Base-by-base conservation (phyloP, 768 basidiomycete species). In the Austroboletus eburneus region DNA sequence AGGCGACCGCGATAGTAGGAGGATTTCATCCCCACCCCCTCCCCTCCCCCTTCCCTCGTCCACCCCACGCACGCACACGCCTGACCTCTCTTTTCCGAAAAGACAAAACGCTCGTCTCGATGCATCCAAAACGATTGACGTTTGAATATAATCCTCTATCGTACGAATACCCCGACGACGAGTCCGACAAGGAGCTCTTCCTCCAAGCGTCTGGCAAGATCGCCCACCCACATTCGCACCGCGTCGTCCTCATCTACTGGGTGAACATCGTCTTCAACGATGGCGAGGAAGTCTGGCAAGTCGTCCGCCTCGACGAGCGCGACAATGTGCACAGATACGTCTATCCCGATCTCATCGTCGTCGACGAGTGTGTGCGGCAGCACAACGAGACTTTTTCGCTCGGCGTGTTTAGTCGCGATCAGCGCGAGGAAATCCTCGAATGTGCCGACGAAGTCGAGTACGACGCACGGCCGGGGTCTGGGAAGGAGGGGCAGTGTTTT, bases 271-370 rank as follows among this genome's bases (percentile, higher is more conserved):
- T 46, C 35, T 62, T 62, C 32, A 10, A 6, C 34, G 57, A 59
- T 18, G 57, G 60, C 13, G 52, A 52, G 14, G 51, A 62, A 27
- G 55, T 62, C 3, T 65, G 62, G 57, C 63, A 62, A 5, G 61
- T 57, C 49, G 51, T 59, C 13, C 61, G 61, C 14, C 57, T 65
- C 30, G 47, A 52, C 21, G 36, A 37, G 4, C 57, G 39, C 5
- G 53, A 50, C 36, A 22, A 39, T 21, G 14, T 42, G 18, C 33
- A 48, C 45, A 51, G 43, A 18, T 63, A 65, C 43, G 49, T 61
- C 27, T 65, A 63, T 12, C 63, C 63, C 7, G 61, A 63, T 27
- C 16, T 64, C 34, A 54, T 63, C 46, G 61, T 61, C 22, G 52
- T 63, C 34, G 55, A 63, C 5, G 49, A 22, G 24, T 23, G 18